Evolutionary conservation across 345 rosid species (phyloP).

Genomic region (Litchi chinensis): DNA sequence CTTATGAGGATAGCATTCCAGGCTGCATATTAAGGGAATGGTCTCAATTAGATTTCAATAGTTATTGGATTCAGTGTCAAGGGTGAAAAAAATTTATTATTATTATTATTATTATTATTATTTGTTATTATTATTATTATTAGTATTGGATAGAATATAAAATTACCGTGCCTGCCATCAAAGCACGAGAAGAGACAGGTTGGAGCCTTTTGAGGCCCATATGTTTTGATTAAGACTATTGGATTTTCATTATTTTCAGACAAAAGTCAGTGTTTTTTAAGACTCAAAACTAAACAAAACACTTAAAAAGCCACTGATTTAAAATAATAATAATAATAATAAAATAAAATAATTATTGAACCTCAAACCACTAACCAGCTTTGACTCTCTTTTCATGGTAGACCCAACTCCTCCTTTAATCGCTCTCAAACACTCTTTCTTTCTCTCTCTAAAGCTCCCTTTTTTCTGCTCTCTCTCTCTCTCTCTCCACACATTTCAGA

Average conservation of each 20-base stretch:
- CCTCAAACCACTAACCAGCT: conserved; percentile 33
- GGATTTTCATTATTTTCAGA: conserved; percentile 4
- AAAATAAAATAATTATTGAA: conserved; percentile 6
- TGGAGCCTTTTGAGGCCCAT: conserved; percentile 29
- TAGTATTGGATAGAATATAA: not conserved
- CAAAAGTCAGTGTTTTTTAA: conserved; percentile 18
- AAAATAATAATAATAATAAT: not conserved
- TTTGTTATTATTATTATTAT: too few relatives aligned
- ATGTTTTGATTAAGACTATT: not conserved
- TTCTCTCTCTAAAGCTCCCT: not conserved
- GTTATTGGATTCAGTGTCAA: too few relatives aligned
- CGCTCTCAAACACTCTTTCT: conserved; percentile 15
- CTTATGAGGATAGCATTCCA: too few relatives aligned
- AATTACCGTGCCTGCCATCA: not conserved
- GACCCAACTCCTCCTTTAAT: conserved; percentile 34
- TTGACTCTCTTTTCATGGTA: conserved; percentile 57
- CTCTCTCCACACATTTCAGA: conserved; percentile 48
- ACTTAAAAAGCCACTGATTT: not conserved
- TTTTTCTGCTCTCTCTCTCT: not conserved
- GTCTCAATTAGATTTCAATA: too few relatives aligned
- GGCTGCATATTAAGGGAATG: too few relatives aligned
- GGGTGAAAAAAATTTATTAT: too few relatives aligned
- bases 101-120: too few relatives aligned
- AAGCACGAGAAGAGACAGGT: conserved; percentile 20
- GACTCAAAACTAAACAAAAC: conserved; percentile 10